Evolutionary conservation across 805 yeast genomes (phyloP).

Genomic region (Cyberlindnera sargentensis): DNA sequence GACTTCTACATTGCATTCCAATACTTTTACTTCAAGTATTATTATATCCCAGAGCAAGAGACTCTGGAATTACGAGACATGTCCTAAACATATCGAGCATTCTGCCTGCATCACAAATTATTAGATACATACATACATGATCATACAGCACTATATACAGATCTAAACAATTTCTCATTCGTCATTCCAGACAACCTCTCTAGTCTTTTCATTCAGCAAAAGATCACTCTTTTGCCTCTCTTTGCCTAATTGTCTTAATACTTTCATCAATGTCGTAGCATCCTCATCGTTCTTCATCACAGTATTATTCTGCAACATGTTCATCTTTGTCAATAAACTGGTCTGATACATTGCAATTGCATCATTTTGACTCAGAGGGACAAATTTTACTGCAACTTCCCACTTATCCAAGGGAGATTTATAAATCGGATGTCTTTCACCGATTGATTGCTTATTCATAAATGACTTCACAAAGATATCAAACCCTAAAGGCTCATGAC

Average conservation of each 20-base stretch:
- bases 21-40: slow-evolving; percentile 54
- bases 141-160: neutral
- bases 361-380: slow-evolving; percentile 15
- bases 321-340: slow-evolving; percentile 19
- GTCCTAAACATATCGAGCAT: neutral
- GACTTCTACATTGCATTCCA: slow-evolving; percentile 71
- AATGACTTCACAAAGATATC: slow-evolving; percentile 29
- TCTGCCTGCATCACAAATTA: too few relatives aligned
- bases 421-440: slow-evolving; percentile 18
- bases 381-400: slow-evolving; percentile 26
- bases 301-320: slow-evolving; percentile 20
- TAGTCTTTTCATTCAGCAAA: neutral
- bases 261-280: slow-evolving; percentile 15
- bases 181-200: slow-evolving; percentile 18
- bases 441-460: slow-evolving; percentile 26
- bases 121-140: too few relatives aligned
- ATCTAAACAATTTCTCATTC: slow-evolving; percentile 5
- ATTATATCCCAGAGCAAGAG: slow-evolving; percentile 18
- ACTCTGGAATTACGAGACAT: slow-evolving; percentile 9
- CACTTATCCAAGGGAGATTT: slow-evolving; percentile 24
- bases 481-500: slow-evolving; percentile 30
- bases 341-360: slow-evolving; percentile 16
- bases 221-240: slow-evolving; percentile 16
- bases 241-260: slow-evolving; percentile 24
- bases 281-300: slow-evolving; percentile 15